Percentiles rank a stretch among this genome's conserved stretches.
phyloP scores from a whole-genome alignment of 805 yeast species.

The Candida yuanshanica region DNA sequence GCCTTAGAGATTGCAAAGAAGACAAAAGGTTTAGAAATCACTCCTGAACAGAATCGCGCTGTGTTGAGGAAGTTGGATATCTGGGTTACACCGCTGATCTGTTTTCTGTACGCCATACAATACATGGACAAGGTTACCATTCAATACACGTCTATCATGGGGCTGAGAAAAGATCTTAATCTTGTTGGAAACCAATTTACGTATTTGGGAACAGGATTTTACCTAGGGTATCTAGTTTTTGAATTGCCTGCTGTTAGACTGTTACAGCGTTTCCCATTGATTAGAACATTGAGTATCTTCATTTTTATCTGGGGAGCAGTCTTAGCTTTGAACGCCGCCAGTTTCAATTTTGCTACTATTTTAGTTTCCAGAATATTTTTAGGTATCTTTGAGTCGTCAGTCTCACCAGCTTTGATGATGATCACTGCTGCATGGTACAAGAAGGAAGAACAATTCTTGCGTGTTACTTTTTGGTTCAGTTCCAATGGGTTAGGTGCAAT shows the following conservation, averaged over 20 bases:
- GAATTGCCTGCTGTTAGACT: slow-evolving; percentile 42
- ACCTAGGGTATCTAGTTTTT: slow-evolving; percentile 57
- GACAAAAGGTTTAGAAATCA: slow-evolving; percentile 9
- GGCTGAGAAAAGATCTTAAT: slow-evolving; percentile 37
- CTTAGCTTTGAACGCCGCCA: slow-evolving; percentile 48
- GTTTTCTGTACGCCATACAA: slow-evolving; percentile 44
- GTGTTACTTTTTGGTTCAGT: slow-evolving; percentile 1
- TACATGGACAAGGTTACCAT: slow-evolving; percentile 55
- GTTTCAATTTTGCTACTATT: slow-evolving; percentile 29
- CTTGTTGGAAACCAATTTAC: slow-evolving; percentile 42
- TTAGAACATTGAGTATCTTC: slow-evolving; percentile 41
- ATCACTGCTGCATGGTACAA: slow-evolving; percentile 57
- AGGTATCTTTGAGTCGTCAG: slow-evolving; percentile 47
- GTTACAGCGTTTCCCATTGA: slow-evolving; percentile 53
- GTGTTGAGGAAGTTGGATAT: slow-evolving; percentile 31
- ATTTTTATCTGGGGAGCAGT: slow-evolving; percentile 59
- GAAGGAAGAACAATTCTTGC: slow-evolving; percentile 35
- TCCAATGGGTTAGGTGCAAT: background rate
- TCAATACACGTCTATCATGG: slow-evolving; percentile 49
- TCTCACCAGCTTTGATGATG: slow-evolving; percentile 53
- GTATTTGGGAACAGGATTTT: slow-evolving; percentile 58
- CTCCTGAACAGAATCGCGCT: background rate
- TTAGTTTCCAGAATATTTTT: slow-evolving; percentile 42
- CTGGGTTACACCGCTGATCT: slow-evolving; percentile 40
- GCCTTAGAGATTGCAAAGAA: background rate